Evolutionary conservation across 2,329 filamentous ascomycete species (phyloP).

Genomic region (Aspergillus sp.): DNA sequence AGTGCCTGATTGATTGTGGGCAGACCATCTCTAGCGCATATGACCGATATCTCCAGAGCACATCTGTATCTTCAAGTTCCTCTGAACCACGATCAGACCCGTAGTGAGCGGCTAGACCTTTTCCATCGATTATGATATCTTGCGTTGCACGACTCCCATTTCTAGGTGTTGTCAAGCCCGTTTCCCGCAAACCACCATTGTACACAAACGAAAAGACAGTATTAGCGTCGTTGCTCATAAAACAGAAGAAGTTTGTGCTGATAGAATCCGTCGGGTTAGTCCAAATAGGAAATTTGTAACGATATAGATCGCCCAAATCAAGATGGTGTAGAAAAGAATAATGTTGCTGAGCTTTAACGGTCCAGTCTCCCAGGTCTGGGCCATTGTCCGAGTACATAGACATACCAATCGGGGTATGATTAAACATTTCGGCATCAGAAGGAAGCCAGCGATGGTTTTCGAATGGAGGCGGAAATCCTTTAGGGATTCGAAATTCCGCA

Average conservation of each 20-base stretch:
- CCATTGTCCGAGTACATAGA: conserved; percentile 50
- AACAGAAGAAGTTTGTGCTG: conserved; percentile 56
- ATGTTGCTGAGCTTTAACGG: conserved; percentile 48
- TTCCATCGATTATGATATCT: conserved; percentile 53
- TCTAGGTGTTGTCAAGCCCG: conserved; percentile 34
- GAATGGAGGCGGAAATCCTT: conserved; percentile 30
- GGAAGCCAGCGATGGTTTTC: conserved; percentile 54
- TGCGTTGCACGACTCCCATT: conserved; percentile 24
- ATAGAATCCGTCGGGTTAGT: conserved; percentile 53
- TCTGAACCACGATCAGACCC: conserved; percentile 46
- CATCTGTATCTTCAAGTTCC: conserved; percentile 52
- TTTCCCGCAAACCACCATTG: conserved; percentile 41
- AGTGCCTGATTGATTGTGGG: conserved; percentile 13
- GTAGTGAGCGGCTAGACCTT: conserved; percentile 56
- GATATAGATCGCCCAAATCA: conserved; percentile 45
- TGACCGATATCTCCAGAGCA: conserved; percentile 54
- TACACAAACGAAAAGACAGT: conserved; percentile 45
- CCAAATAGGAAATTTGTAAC: conserved; percentile 50
- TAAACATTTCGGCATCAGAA: conserved; percentile 35
- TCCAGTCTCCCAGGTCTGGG: conserved; percentile 51
- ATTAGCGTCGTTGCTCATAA: conserved; percentile 55
- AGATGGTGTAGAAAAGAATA: conserved; percentile 52
- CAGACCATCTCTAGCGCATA: conserved; percentile 57
- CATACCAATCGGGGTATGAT: conserved; percentile 48
- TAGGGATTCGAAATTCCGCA: conserved; percentile 27